phyloP scores from a whole-genome alignment of 139 green algal species.

The Haematococcus sp. region DNA sequence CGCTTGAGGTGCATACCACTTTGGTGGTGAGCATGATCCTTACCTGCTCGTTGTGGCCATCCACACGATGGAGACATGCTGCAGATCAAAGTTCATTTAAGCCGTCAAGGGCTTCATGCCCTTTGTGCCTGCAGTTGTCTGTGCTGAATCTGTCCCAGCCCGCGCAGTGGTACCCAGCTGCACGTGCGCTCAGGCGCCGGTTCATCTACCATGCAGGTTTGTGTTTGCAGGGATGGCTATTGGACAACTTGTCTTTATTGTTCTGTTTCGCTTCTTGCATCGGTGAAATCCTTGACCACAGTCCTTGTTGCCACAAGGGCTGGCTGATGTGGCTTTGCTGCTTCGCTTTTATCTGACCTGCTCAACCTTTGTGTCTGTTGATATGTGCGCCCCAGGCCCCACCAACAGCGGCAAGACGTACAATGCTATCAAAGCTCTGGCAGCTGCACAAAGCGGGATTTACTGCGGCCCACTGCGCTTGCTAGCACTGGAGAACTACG shows the following conservation, averaged over 20 bases:
- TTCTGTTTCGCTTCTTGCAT: background rate
- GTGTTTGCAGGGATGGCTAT: background rate
- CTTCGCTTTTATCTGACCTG: no score
- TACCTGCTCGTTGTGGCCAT: background rate
- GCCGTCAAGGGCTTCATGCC: background rate
- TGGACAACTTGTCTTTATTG: no score
- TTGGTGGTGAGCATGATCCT: background rate
- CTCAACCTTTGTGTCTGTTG: background rate
- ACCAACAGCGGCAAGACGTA: constrained; percentile 98
- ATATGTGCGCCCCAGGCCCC: constrained; percentile 55
- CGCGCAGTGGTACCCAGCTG: constrained; percentile 82
- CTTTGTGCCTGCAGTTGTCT: background rate
- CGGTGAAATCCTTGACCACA: background rate
- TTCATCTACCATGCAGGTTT: constrained; percentile 87
- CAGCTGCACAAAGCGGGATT: constrained; percentile 62
- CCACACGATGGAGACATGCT: no score
- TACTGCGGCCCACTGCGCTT: constrained; percentile 93
- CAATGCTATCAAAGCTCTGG: constrained; percentile 69
- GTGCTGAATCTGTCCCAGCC: constrained; percentile 46
- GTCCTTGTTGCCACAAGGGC: background rate
- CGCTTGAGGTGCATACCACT: no score
- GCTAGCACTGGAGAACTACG: constrained; percentile 85
- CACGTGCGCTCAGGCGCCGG: constrained; percentile 69
- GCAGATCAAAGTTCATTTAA: background rate
- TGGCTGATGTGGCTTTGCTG: no score